Evolutionary conservation across 2,329 filamentous ascomycete genomes (phyloP).

Genomic region (Fusarium acutatum): DNA sequence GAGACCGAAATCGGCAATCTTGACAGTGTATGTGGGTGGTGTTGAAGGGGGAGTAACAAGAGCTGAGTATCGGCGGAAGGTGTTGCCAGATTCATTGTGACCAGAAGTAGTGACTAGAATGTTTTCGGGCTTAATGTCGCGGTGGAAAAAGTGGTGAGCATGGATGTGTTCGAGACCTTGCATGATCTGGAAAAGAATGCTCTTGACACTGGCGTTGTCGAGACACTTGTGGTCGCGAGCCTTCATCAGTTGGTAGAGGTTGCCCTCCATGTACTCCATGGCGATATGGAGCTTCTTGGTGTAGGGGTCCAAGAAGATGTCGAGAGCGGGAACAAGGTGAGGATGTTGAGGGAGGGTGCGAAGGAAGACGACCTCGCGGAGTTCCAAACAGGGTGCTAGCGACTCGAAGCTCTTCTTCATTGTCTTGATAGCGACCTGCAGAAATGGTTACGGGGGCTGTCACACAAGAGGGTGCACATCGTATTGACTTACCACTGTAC

Average conservation of each 20-base stretch:
- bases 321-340: constrained; percentile 94
- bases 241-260: constrained; percentile 99
- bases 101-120: constrained; percentile 94
- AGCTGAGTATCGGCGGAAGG: constrained; percentile 91
- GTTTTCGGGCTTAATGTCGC: constrained; percentile 99
- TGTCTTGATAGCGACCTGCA: constrained; percentile 95
- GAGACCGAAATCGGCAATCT: constrained; percentile 97
- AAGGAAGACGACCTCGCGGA: constrained; percentile 96
- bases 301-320: constrained; percentile 97
- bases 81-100: constrained; percentile 80
- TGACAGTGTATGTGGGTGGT: constrained; percentile 92
- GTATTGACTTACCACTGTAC: constrained; percentile 80
- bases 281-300: constrained; percentile 96
- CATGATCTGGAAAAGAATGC: constrained; percentile 96
- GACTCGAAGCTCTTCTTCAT: constrained; percentile 99
- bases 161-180: constrained; percentile 97
- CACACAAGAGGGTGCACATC: constrained; percentile 13
- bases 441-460: constrained; percentile 27
- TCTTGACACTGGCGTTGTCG: constrained; percentile 92
- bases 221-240: constrained; percentile 93
- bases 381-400: constrained; percentile 86
- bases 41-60: constrained; percentile 95
- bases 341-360: constrained; percentile 86
- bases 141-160: constrained; percentile 96
- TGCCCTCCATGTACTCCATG: constrained; percentile 99